phyloP scores from a whole-genome alignment of 345 rosid genomes.

The Mangifera indica region DNA sequence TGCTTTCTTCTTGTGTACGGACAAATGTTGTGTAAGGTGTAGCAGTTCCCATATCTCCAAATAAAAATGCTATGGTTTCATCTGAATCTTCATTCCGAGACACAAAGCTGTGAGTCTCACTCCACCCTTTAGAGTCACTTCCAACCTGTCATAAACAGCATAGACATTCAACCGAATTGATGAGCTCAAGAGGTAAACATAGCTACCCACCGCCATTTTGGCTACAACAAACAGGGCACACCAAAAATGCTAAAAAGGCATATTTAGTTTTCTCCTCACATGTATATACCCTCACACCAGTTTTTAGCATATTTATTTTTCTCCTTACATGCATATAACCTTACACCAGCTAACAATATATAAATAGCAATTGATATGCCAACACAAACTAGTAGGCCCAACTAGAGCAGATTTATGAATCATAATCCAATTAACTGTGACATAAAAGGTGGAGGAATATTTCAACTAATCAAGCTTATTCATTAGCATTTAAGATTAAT shows the following conservation, averaged over 20 bases:
- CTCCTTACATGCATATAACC: no score
- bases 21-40: slow-evolving; percentile 70
- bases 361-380: background rate
- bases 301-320: no score
- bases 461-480: background rate
- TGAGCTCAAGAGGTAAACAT: background rate
- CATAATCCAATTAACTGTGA: background rate
- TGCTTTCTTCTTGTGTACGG: slow-evolving; percentile 80
- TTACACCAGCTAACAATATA: no score
- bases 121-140: slow-evolving; percentile 79
- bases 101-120: slow-evolving; percentile 58
- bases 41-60: slow-evolving; percentile 88
- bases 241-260: background rate
- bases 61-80: slow-evolving; percentile 68
- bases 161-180: background rate
- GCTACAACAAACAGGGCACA: background rate
- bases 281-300: background rate
- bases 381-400: background rate
- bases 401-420: no score
- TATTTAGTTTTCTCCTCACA: background rate
- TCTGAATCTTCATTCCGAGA: slow-evolving; percentile 52
- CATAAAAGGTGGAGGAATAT: background rate
- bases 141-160: slow-evolving; percentile 56
- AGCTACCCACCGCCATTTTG: background rate
- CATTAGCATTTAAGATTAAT: background rate